Evolutionary conservation across 495 filamentous ascomycete genomes (phyloP).

Genomic region (Talaromyces nanjingensis): DNA sequence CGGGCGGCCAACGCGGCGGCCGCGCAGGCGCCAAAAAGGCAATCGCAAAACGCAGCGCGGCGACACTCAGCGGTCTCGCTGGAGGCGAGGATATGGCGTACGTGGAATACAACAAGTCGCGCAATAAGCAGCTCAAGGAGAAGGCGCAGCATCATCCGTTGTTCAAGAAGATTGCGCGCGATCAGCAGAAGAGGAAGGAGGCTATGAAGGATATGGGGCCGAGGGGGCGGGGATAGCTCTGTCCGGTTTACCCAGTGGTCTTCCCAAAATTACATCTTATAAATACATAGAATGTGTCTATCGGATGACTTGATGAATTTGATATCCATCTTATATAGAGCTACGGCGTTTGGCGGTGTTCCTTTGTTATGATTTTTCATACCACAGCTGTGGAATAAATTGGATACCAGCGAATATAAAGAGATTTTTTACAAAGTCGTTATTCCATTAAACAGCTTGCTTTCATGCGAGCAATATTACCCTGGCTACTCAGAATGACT

Average conservation of each 20-base stretch:
- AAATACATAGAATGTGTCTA: background rate
- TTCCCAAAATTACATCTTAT: background rate
- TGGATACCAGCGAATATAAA: background rate
- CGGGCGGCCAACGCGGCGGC: conserved; percentile 28
- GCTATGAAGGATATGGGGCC: conserved; percentile 26
- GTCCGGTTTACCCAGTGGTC: background rate
- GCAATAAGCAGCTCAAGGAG: conserved; percentile 76
- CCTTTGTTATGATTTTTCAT: background rate
- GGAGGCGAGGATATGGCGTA: conserved; percentile 97
- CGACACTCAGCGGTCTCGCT: conserved; percentile 73
- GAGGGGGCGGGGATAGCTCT: conserved; percentile 3
- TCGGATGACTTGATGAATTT: background rate
- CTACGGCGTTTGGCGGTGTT: background rate
- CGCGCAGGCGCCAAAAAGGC: conserved; percentile 38
- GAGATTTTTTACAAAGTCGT: background rate
- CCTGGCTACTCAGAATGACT: background rate
- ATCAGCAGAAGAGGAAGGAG: conserved; percentile 59
- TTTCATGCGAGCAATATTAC: background rate
- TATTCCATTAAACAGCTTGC: background rate
- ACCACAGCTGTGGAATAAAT: background rate
- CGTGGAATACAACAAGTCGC: conserved; percentile 72
- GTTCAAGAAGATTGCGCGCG: conserved; percentile 78
- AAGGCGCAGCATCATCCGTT: conserved; percentile 53
- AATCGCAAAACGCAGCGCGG: conserved; percentile 69
- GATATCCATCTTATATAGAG: background rate